Evolutionary conservation across 2,329 filamentous ascomycete species (phyloP).

Genomic region (Talaromyces sp.): DNA sequence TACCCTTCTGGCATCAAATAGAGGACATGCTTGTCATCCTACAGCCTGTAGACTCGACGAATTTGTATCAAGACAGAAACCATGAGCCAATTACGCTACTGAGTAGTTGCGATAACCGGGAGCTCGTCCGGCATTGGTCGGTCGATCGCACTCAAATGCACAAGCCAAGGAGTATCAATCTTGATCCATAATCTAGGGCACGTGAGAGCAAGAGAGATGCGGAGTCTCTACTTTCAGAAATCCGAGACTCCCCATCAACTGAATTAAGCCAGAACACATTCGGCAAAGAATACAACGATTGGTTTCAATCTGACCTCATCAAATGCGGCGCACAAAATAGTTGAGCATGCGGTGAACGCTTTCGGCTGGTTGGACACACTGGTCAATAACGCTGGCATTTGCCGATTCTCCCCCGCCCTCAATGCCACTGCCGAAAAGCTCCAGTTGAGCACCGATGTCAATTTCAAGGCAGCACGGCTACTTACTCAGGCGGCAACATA

Average conservation of each 20-base stretch:
- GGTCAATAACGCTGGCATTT: conserved; percentile 1
- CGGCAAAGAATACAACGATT: background rate
- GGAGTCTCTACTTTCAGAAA: background rate
- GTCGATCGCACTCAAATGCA: background rate
- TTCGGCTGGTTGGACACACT: conserved; percentile 1
- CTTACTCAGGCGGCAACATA: background rate
- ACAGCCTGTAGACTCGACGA: background rate
- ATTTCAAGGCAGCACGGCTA: background rate
- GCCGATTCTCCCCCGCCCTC: background rate
- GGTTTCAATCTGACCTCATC: background rate
- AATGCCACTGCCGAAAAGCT: background rate
- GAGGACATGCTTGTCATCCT: background rate
- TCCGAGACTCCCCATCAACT: background rate
- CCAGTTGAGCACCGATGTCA: background rate
- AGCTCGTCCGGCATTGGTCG: background rate
- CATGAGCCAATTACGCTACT: background rate
- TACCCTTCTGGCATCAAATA: background rate
- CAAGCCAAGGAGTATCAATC: background rate
- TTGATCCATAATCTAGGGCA: background rate
- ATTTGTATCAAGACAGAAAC: background rate
- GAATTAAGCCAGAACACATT: background rate
- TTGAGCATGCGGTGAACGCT: background rate
- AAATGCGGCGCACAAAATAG: background rate
- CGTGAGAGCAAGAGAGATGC: background rate
- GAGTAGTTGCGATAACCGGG: background rate